Conservation (phyloP, 257 asterid genomes). For the Thymus quinquecostatus region DNA sequence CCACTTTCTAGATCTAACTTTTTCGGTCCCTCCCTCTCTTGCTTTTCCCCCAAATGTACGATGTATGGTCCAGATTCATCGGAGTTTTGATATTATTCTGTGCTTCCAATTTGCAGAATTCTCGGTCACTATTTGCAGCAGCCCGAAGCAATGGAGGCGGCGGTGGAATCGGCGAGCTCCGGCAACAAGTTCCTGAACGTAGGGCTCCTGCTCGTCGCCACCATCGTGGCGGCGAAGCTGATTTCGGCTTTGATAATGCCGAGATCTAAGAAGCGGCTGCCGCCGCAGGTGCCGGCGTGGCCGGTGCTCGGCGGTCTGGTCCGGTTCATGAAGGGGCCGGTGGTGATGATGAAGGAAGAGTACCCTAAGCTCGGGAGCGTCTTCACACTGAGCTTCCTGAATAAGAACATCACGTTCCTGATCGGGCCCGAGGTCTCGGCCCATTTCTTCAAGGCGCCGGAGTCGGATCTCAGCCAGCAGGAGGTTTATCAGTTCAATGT, state of each 20-base stretch:
- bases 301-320: slow-evolving; percentile 80
- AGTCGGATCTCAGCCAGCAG: slow-evolving; percentile 94
- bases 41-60: neutral
- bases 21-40: neutral
- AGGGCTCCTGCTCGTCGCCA: slow-evolving; percentile 70
- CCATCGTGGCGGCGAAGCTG: slow-evolving; percentile 68
- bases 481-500: slow-evolving; percentile 95
- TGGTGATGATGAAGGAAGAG: slow-evolving; percentile 86
- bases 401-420: slow-evolving; percentile 81
- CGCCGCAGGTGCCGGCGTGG: slow-evolving; percentile 64
- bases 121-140: neutral
- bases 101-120: slow-evolving; percentile 18
- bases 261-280: slow-evolving; percentile 71
- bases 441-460: slow-evolving; percentile 93
- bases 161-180: slow-evolving; percentile 37
- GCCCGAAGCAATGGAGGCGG: slow-evolving; percentile 44
- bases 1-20: slow-evolving; percentile 25
- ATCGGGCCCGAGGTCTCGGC: slow-evolving; percentile 97
- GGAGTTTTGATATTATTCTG: neutral
- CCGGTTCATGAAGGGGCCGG: slow-evolving; percentile 78
- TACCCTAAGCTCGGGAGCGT: slow-evolving; percentile 94
- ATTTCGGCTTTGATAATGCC: slow-evolving; percentile 63
- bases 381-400: slow-evolving; percentile 67
- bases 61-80: neutral
- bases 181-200: slow-evolving; percentile 54